Percentiles rank a stretch among this genome's conserved stretches.
Evolutionary conservation across 2,329 filamentous ascomycete species (phyloP).

Genomic region (Thelonectria rubi): DNA sequence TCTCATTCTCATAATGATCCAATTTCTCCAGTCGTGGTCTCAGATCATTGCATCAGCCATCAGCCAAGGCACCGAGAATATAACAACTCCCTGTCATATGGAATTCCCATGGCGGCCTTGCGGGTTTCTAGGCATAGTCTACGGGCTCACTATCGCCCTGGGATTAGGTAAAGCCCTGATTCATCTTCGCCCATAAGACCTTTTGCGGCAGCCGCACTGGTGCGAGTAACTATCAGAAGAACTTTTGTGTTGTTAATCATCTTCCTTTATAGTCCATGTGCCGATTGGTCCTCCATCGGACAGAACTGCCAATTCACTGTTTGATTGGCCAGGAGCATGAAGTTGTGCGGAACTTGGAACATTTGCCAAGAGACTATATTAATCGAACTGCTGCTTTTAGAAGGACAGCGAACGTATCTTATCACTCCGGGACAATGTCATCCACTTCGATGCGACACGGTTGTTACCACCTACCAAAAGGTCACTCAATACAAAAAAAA

Average conservation of each 20-base stretch:
- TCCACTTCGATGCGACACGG: slow-evolving; percentile 17
- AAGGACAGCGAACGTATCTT: slow-evolving; percentile 10
- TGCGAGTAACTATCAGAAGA: not conserved
- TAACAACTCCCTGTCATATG: slow-evolving; percentile 36
- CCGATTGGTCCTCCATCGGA: not conserved
- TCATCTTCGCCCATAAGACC: not conserved
- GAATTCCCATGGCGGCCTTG: slow-evolving; percentile 37
- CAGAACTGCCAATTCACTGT: not conserved
- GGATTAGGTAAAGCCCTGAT: not conserved
- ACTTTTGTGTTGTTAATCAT: not conserved
- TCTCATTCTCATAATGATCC: slow-evolving; percentile 47
- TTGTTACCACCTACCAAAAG: slow-evolving; percentile 19
- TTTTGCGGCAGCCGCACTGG: not conserved
- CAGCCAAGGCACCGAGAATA: slow-evolving; percentile 39
- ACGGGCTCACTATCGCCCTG: not conserved
- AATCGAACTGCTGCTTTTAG: slow-evolving; percentile 13
- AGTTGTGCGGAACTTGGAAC: slow-evolving; percentile 5
- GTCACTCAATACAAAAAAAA: not conserved
- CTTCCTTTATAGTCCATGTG: slow-evolving; percentile 2
- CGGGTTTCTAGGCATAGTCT: not conserved
- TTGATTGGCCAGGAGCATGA: not conserved
- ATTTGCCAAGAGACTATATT: slow-evolving; percentile 7
- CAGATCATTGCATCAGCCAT: slow-evolving; percentile 44
- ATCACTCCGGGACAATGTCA: slow-evolving; percentile 3
- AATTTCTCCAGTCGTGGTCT: slow-evolving; percentile 45